A percentile compares a stretch with the other conserved stretches of the same genome.
phyloP scores from a whole-genome alignment of 306 rosid genomes.

The Citrullus colocynthis region DNA sequence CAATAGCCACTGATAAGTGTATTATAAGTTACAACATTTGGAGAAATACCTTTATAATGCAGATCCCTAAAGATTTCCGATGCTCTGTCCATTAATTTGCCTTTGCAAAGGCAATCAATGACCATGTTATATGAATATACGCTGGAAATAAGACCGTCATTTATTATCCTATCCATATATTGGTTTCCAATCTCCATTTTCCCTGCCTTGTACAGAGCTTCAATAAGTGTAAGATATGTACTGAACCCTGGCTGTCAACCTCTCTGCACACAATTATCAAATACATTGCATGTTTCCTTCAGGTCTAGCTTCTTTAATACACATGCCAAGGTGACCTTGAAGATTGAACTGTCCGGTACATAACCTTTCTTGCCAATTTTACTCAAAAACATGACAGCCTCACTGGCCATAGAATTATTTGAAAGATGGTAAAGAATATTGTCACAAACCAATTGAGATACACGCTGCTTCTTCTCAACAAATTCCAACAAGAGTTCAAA shows the following conservation, averaged over 20 bases:
- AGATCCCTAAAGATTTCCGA: conserved; percentile 37
- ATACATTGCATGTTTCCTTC: conserved; percentile 32
- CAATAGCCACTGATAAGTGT: conserved; percentile 65
- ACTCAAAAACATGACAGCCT: conserved; percentile 34
- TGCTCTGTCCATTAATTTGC: conserved; percentile 50
- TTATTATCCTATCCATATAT: conserved; percentile 30
- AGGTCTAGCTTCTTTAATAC: conserved; percentile 42
- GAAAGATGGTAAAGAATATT: conserved; percentile 52
- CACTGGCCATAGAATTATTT: conserved; percentile 40
- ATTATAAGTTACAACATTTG: conserved; percentile 72
- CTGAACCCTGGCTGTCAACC: conserved; percentile 45
- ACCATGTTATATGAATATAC: conserved; percentile 58
- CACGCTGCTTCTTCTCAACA: conserved; percentile 26
- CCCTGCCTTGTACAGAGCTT: conserved; percentile 41
- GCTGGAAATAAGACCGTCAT: conserved; percentile 42
- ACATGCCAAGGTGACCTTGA: conserved; percentile 50
- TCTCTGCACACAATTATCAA: conserved; percentile 27
- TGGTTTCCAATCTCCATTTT: conserved; percentile 34
- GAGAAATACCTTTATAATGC: conserved; percentile 41
- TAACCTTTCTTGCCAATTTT: conserved; percentile 36
- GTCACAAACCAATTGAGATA: conserved; percentile 49
- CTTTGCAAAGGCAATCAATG: conserved; percentile 53
- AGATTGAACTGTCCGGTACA: conserved; percentile 38
- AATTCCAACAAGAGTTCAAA: conserved; percentile 37
- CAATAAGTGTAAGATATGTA: conserved; percentile 46